Conservation (phyloP, 495 filamentous ascomycete species). For the Tuber brumale region DNA sequence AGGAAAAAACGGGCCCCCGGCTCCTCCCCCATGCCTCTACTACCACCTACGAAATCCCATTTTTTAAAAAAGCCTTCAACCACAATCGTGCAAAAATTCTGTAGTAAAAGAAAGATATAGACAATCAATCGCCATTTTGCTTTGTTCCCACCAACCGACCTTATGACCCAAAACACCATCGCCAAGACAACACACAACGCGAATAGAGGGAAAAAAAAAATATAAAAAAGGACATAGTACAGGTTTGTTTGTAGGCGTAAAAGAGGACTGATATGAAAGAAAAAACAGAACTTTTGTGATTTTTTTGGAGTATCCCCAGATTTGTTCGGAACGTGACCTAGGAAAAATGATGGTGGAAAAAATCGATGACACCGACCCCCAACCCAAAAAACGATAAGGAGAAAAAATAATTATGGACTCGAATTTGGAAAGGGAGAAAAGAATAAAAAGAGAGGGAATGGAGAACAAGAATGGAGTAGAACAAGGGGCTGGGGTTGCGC, state of each 20-base stretch:
- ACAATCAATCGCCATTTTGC: background rate
- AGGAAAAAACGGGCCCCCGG: constrained; percentile 6
- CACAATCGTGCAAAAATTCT: constrained; percentile 7
- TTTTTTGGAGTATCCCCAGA: background rate
- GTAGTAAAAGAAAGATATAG: constrained; percentile 4
- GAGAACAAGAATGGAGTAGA: background rate
- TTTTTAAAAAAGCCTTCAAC: constrained; percentile 8
- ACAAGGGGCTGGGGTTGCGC: constrained; percentile 6
- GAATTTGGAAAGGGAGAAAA: background rate
- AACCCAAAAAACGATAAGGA: background rate
- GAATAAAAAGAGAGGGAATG: constrained; percentile 5
- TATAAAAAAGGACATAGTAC: background rate
- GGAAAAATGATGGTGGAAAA: background rate
- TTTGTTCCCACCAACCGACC: constrained; percentile 6
- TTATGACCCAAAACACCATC: background rate
- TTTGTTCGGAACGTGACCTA: background rate
- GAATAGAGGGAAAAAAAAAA: background rate
- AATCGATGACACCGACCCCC: background rate
- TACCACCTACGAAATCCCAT: background rate
- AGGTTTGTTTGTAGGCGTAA: background rate
- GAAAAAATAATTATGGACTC: constrained; percentile 2
- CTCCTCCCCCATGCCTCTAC: background rate
- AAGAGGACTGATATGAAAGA: background rate
- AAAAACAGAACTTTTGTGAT: background rate
- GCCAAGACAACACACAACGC: constrained; percentile 3